A percentile compares a stretch with the other conserved stretches of the same genome.
Evolutionary conservation across 345 rosid genomes (phyloP).

Genomic region (Trapa bicornis): DNA sequence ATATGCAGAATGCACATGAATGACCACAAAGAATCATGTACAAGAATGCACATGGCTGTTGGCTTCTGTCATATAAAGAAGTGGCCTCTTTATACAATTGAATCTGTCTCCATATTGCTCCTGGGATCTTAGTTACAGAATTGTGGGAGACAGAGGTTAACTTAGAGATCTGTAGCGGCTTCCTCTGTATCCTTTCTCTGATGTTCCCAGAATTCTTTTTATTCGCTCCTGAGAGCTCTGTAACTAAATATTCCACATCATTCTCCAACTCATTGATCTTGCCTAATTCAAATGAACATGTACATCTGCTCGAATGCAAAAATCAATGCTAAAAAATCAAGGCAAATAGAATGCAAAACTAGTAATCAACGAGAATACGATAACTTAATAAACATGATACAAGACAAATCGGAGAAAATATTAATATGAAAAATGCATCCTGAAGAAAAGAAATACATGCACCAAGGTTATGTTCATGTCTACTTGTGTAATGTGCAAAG

Average conservation of each 20-base stretch:
- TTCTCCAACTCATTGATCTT: constrained; percentile 27
- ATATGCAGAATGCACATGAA: not conserved
- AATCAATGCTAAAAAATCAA: not conserved
- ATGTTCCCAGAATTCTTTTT: constrained; percentile 16
- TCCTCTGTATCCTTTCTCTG: constrained; percentile 32
- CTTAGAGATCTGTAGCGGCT: constrained; percentile 15
- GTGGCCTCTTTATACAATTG: constrained; percentile 5
- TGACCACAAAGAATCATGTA: not conserved
- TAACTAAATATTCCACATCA: constrained; percentile 31
- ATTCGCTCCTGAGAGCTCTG: constrained; percentile 22
- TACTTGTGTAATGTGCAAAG: constrained; percentile 24
- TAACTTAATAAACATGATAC: not conserved
- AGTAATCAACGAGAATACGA: not conserved
- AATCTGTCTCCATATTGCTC: constrained; percentile 1
- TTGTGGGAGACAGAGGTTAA: no score
- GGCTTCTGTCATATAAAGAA: not conserved
- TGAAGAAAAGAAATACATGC: constrained; percentile 33
- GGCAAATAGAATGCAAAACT: not conserved
- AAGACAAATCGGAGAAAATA: not conserved
- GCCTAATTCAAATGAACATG: constrained; percentile 13
- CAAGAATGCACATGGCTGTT: no score
- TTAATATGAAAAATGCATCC: constrained; percentile 1
- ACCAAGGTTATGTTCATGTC: constrained; percentile 49
- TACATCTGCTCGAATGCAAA: not conserved
- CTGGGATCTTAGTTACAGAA: not conserved